Evolutionary conservation across 345 rosid genomes (phyloP).

Genomic region (Eutrema yunnanense): DNA sequence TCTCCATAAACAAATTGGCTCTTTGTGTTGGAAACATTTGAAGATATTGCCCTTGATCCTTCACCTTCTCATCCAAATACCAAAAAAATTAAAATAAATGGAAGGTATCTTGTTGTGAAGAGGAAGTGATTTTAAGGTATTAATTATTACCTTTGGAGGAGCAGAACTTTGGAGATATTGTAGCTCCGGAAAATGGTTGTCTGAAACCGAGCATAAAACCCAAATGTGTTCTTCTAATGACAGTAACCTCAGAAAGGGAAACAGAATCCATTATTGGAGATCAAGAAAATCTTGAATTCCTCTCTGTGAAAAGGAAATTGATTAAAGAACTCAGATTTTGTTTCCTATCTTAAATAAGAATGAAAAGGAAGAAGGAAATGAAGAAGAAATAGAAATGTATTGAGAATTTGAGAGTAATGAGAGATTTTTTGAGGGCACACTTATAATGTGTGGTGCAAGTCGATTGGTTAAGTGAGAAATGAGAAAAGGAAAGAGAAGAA

Average conservation of each 20-base stretch:
- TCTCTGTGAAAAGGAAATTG: neutral
- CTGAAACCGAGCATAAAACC: constrained; percentile 28
- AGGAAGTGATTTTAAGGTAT: neutral
- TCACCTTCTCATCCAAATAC: constrained; percentile 9
- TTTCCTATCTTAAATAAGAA: constrained; percentile 1
- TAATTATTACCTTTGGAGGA: constrained; percentile 39
- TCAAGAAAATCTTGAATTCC: neutral
- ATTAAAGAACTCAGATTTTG: neutral
- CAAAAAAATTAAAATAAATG: neutral
- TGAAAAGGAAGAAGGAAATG: neutral
- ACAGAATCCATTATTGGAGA: constrained; percentile 47
- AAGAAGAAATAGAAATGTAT: constrained; percentile 4
- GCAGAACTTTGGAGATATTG: constrained; percentile 31
- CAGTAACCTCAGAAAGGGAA: constrained; percentile 32
- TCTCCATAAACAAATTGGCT: constrained; percentile 34
- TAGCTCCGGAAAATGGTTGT: constrained; percentile 25
- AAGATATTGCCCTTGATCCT: constrained; percentile 30
- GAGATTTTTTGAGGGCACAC: constrained; percentile 13
- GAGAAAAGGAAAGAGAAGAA: constrained; percentile 7
- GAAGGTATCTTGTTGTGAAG: neutral
- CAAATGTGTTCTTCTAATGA: constrained; percentile 24
- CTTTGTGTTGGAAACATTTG: constrained; percentile 33
- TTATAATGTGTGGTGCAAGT: constrained; percentile 27
- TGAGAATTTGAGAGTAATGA: neutral
- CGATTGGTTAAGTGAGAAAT: constrained; percentile 26